phyloP scores from a whole-genome alignment of 306 rosid genomes.

The Cyamopsis tetragonoloba region DNA sequence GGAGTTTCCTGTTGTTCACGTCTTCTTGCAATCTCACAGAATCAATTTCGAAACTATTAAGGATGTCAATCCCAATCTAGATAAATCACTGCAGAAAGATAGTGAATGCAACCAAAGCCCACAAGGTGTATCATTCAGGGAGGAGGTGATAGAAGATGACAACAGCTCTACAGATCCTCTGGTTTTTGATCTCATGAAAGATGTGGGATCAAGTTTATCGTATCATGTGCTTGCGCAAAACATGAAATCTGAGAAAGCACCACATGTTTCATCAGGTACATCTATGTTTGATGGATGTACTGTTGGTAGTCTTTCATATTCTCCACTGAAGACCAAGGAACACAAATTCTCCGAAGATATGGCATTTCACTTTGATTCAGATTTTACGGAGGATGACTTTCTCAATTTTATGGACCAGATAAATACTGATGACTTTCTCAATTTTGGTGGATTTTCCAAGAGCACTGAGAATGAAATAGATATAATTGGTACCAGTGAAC shows the following conservation, averaged over 20 bases:
- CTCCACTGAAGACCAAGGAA: conserved; percentile 24
- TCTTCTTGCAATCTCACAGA: conserved; percentile 62
- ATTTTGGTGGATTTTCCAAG: conserved; percentile 47
- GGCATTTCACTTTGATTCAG: conserved; percentile 60
- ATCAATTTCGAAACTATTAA: conserved; percentile 59
- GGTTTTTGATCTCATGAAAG: conserved; percentile 57
- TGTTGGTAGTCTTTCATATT: conserved; percentile 28
- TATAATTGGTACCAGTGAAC: conserved; percentile 13
- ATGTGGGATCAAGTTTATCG: conserved; percentile 35
- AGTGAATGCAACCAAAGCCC: conserved; percentile 28
- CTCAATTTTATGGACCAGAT: conserved; percentile 50
- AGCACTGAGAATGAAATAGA: conserved; percentile 34
- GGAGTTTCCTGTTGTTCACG: conserved; percentile 83
- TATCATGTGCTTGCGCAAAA: conserved; percentile 18
- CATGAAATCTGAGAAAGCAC: conserved; percentile 22
- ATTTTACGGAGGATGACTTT: conserved; percentile 52
- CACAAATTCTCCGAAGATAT: conserved; percentile 31
- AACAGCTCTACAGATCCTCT: conserved; percentile 33
- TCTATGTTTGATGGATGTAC: conserved; percentile 33
- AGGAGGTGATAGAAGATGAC: conserved; percentile 74
- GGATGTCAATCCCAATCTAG: conserved; percentile 24
- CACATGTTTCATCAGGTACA: conserved; percentile 27
- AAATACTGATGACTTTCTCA: conserved; percentile 56
- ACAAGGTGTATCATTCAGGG: conserved; percentile 53
- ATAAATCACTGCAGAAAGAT: conserved; percentile 38